These are phyloP conservation scores for Oryza glumipatula DNA, from an alignment of 176 grass and related monocot species.

Conservation along the genomic window DNA sequence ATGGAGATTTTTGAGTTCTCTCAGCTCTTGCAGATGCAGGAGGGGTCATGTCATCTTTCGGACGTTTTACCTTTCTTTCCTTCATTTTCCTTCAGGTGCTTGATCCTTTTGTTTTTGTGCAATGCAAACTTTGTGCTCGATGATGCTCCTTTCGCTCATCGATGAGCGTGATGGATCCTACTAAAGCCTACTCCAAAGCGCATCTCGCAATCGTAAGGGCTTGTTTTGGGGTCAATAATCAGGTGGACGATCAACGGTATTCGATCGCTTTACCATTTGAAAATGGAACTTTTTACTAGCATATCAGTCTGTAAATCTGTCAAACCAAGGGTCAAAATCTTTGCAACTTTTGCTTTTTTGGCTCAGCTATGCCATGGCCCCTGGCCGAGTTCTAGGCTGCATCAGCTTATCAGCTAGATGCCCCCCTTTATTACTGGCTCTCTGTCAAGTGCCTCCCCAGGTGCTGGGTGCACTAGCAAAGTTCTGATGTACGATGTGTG, in stretches of 20 bases:
- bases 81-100: slow-evolving; percentile 25
- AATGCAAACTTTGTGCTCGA: slow-evolving; percentile 1
- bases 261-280: neutral
- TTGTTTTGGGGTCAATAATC: neutral
- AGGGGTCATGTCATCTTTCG: slow-evolving; percentile 20
- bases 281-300: neutral
- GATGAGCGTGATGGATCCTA: neutral
- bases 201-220: neutral
- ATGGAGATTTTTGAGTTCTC: slow-evolving; percentile 10
- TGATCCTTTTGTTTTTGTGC: slow-evolving; percentile 22
- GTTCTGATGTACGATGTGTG: slow-evolving; percentile 37
- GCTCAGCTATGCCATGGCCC: neutral
- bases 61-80: slow-evolving; percentile 29
- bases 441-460: slow-evolving; percentile 18
- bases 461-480: slow-evolving; percentile 44
- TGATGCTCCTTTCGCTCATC: neutral
- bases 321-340: slow-evolving; percentile 9
- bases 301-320: slow-evolving; percentile 20
- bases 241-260: neutral
- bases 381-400: neutral
- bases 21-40: slow-evolving; percentile 21
- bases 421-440: slow-evolving; percentile 33
- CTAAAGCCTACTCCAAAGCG: neutral
- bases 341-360: slow-evolving; percentile 42
- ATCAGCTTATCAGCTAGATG: slow-evolving; percentile 8